Percentiles rank a stretch among this genome's conserved stretches.
phyloP scores from a whole-genome alignment of 805 yeast genomes.

The Teunomyces lycoperdinae region DNA sequence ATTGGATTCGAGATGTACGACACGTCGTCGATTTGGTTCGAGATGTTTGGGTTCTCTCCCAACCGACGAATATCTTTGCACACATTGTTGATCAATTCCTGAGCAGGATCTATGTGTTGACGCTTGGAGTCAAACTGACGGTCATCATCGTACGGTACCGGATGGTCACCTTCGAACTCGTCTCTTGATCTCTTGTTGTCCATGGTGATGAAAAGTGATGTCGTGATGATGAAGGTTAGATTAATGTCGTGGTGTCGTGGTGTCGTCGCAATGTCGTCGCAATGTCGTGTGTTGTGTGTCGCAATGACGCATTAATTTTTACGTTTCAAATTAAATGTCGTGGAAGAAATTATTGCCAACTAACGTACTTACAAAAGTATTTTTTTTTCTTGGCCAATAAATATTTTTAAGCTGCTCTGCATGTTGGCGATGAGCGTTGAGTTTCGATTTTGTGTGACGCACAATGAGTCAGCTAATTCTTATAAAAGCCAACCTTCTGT shows the following conservation, averaged over 20 bases:
- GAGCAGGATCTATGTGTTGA: slow-evolving; percentile 39
- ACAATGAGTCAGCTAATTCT: neutral
- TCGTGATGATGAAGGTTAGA: neutral
- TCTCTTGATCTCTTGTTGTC: slow-evolving; percentile 29
- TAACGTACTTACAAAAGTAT: neutral
- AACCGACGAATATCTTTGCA: slow-evolving; percentile 44
- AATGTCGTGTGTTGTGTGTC: no score
- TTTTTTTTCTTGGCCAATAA: neutral
- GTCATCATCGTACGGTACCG: slow-evolving; percentile 1
- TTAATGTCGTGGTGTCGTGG: no score
- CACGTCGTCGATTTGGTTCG: slow-evolving; percentile 46
- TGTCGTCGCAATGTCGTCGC: neutral
- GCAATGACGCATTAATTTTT: no score
- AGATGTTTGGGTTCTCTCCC: slow-evolving; percentile 41
- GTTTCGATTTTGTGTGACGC: neutral
- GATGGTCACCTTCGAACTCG: slow-evolving; percentile 22
- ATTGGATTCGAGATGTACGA: slow-evolving; percentile 68
- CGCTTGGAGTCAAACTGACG: slow-evolving; percentile 31
- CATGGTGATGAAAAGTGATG: slow-evolving; percentile 6
- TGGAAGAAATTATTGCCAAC: neutral
- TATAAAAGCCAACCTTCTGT: neutral
- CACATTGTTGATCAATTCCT: slow-evolving; percentile 40
- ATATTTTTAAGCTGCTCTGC: neutral
- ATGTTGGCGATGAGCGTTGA: neutral
- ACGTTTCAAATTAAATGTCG: neutral